Evolutionary conservation across 129 eudicot genomes (phyloP).

Genomic region (Rutidosis leptorrhynchoides): DNA sequence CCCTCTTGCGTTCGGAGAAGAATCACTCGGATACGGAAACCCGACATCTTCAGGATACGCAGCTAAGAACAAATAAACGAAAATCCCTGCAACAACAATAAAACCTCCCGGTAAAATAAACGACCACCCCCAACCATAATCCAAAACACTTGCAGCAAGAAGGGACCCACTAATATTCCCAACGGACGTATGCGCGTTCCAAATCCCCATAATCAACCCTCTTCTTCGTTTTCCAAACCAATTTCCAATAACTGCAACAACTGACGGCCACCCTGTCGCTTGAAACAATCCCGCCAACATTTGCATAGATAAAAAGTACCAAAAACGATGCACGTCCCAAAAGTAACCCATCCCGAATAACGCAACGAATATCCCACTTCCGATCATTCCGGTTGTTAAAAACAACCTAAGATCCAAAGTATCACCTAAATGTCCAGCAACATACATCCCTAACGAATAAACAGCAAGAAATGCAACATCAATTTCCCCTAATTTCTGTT

Average conservation of each 20-base stretch:
- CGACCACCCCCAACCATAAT: conserved; percentile 98
- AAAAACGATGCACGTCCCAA: conserved; percentile 64
- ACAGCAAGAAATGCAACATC: conserved; percentile 83
- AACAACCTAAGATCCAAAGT: conserved; percentile 69
- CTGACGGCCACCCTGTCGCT: conserved; percentile 98
- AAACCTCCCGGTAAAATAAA: conserved; percentile 73
- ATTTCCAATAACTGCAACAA: conserved; percentile 85
- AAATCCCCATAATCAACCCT: conserved; percentile 91
- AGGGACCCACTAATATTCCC: conserved; percentile 85
- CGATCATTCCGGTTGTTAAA: conserved; percentile 75
- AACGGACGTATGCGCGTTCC: conserved; percentile 95
- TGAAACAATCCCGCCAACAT: conserved; percentile 96
- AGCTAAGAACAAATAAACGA: conserved; percentile 71
- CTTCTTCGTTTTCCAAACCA: conserved; percentile 92
- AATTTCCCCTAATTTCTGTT: conserved; percentile 77
- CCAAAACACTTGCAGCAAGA: conserved; percentile 84
- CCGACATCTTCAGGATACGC: conserved; percentile 95
- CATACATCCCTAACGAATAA: conserved; percentile 87
- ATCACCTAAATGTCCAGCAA: conserved; percentile 89
- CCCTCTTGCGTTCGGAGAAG: conserved; percentile 23
- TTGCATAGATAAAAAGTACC: conserved; percentile 71
- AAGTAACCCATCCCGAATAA: conserved; percentile 85
- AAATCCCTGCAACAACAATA: conserved; percentile 54
- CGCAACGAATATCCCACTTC: conserved; percentile 81
- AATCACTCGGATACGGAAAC: conserved; percentile 40